phyloP scores from a whole-genome alignment of 257 asterid species.

The Thymus quinquecostatus region DNA sequence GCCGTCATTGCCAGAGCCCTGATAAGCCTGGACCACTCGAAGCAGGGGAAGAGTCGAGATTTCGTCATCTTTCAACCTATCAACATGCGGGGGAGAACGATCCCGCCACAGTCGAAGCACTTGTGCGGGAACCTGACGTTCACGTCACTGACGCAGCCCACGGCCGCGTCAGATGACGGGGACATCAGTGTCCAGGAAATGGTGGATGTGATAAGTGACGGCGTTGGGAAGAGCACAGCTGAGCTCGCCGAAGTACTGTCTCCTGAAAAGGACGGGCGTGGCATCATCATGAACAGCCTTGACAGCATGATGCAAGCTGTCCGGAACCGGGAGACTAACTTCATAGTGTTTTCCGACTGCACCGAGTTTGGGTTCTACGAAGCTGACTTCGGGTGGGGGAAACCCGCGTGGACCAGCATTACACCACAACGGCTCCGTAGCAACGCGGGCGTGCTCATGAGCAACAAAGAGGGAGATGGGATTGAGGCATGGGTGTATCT shows the following conservation, averaged over 20 bases:
- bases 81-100: neutral
- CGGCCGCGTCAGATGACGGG: neutral
- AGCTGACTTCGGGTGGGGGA: neutral
- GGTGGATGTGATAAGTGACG: neutral
- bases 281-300: neutral
- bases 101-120: neutral
- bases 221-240: neutral
- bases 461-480: neutral
- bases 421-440: conserved; percentile 2
- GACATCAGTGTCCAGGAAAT: neutral
- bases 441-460: neutral
- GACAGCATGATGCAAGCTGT: neutral
- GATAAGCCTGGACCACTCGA: neutral
- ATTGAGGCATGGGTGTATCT: conserved; percentile 1
- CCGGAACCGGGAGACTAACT: neutral
- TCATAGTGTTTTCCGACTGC: neutral
- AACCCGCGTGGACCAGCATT: neutral
- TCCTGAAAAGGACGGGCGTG: neutral
- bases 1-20: neutral
- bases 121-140: neutral
- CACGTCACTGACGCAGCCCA: neutral
- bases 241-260: neutral
- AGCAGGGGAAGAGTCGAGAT: neutral
- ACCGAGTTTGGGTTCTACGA: conserved; percentile 5
- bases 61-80: neutral